Base-by-base conservation (phyloP, 805 yeast species). In the Candida sithepensis region DNA sequence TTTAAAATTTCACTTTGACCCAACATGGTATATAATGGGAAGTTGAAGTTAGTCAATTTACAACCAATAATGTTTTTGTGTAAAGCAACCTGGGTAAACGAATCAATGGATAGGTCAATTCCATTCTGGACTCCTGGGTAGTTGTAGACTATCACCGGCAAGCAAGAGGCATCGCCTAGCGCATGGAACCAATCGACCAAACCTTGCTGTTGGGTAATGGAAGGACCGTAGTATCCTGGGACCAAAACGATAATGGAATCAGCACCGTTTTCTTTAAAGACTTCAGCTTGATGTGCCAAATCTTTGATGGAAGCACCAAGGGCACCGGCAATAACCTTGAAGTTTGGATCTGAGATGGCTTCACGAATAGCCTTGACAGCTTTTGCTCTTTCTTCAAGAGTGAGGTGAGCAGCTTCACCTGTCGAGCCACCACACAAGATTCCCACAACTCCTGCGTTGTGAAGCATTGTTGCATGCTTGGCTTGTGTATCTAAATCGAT, bases 331-430 rank as follows among this genome's bases (percentile, higher is more conserved):
- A 75, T 55, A 37, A 78, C 61, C 10, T 71, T 64, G 61, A 69
- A 71, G n/a, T 47, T 39, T 5, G 33, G 37, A 39, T 65, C 69
- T 18, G 71, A 66, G 13, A 78, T 67, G 4, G 63, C 70, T 1
- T 63, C 65, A 42, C 67, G 72, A 43, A 75, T 47, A 14, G 60
- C 54, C 19, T 58, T 52, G 37, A 71, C 63, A 4, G 68, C 47
- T 10, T 57, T 42, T 12, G 59, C 59, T 54, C 82, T 68, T 61
- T 78, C 83, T 34, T 61, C 55, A 41, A 69, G 63, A 13, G 79
- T 68, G 55, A 76, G 60, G 52, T 75, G 78, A 33, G 75, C 73
- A 46, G 74, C 71, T 57, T 78, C 82, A 33, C 82, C 83, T n/a
- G 81, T 78, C 18, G 81, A 75, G 4, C 82, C 82, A 49, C 74